Base-by-base conservation (phyloP, 108 stramenopile genomes). In the Nitzschia sp. region DNA sequence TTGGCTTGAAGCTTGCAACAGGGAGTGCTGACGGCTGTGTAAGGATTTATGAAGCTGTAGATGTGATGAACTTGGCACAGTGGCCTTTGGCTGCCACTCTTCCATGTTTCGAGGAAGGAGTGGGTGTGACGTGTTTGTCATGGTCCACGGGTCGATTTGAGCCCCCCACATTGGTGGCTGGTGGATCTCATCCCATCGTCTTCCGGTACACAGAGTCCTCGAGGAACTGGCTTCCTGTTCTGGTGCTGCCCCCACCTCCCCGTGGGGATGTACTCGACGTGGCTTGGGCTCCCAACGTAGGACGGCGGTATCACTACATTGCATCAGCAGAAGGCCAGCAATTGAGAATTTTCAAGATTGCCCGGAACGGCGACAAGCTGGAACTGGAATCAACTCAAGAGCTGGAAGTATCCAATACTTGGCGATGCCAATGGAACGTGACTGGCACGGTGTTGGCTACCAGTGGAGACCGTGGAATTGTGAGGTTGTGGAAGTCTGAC, bases 271-370 rank as follows among this genome's bases (percentile, higher is more conserved):
- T 97, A 0, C 65, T 86, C 72, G 93, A 95, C 76, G 91, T 98
- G 14, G 88, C 87, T 24, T 98, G 96, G 96, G 95, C 97, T 29
- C 94, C 96, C 19, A 92, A 93, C 70, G 91, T 98, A 10, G 96
- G 96, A 37, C 76, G 96, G 26, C 76, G 83, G 14, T 95, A 76
- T 77, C 96, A 98, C 71, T 88, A 85, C 60, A 93, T 98, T 71
- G 95, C 72, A 51, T 63, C 57, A 53, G 85, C 77, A 69, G 88
- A 69, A 76, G 83, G 77, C 11, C 55, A 73, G 21, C 67, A 79
- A 52, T 56, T 84, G 37, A 52, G 68, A 37, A 71, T 84, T 12
- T 78, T 72, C 70, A 76, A 80, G 58, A 39, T 84, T 44, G 41
- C 67, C 43, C 50, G 60, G 51, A 64, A 53, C 52, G 65, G 40